Evolutionary conservation across 2,329 filamentous ascomycete species (phyloP), one percentile per base, ranked within the genome.

Genomic region (Trichophyton rubrum): DNA sequence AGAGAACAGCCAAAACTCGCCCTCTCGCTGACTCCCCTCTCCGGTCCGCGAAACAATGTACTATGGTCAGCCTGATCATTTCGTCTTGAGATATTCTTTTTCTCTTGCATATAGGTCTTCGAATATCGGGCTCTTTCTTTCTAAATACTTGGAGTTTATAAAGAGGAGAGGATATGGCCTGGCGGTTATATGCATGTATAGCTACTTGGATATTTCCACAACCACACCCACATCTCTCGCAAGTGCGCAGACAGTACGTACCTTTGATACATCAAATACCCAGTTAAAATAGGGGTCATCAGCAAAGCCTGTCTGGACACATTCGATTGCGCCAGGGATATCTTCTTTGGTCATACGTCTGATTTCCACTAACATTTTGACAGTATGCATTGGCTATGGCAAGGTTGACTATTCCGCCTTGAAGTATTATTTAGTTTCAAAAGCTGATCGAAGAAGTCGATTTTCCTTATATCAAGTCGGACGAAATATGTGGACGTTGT

Each of bases 221-320:
- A 4, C 51, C 51, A 35, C n/a, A 24, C 15, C 27, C 51, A 55
- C 27, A n/a, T 33, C 51, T 55, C 27, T 35, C 27, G 6, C 51
- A 55, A 30, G 51, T 35, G 17, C 51, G 51, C 41, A 15, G 35
- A 59, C 4, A 35, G 22, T 58, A 72, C 74, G 64, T 72, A 82
- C 83, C 69, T 82, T 82, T 33, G 75, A 71, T 49, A 78, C 76
- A 67, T 86, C 82, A 62, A 83, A 87, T 6, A 85, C 78, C 85
- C 85, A 88, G 20, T 75, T 73, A 66, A 84, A 84, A 67, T 87
- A 88, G 0, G 85, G 85, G 66, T 88, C 85, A 9, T 83, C 78
- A 4, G 78, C 80, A 68, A 88, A 88, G 0, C 84, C 84, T 66
- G 80, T 76, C 67, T 88, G 85, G 56, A 88, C 83, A 51, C 83